A percentile compares a stretch with the other conserved stretches of the same genome.
phyloP scores from a whole-genome alignment of 225 moss, liverwort and hornwort genomes.

The Asterella californica region DNA sequence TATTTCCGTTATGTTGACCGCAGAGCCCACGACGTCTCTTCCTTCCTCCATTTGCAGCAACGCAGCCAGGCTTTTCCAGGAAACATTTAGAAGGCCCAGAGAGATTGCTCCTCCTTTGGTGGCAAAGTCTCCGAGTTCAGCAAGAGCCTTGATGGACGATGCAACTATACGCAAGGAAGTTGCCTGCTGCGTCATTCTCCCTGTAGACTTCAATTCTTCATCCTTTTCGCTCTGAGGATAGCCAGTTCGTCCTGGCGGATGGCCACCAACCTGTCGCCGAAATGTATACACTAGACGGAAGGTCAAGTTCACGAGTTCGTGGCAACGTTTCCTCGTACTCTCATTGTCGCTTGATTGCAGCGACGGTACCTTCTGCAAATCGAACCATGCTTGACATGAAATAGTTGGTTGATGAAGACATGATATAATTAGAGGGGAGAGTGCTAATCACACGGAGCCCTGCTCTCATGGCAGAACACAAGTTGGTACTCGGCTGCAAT shows the following conservation, averaged over 20 bases:
- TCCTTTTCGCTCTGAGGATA: constrained; percentile 20
- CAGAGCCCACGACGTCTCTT: constrained; percentile 50
- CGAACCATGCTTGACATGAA: not conserved
- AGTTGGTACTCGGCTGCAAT: not conserved
- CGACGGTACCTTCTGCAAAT: constrained; percentile 21
- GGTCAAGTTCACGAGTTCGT: constrained; percentile 30
- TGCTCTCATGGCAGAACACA: not conserved
- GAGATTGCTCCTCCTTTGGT: constrained; percentile 50
- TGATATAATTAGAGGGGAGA: not conserved
- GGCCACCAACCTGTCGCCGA: constrained; percentile 22
- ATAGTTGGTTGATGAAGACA: not conserved
- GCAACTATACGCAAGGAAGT: constrained; percentile 56
- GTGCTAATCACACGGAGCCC: not conserved
- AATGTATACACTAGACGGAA: constrained; percentile 25
- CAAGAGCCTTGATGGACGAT: constrained; percentile 47
- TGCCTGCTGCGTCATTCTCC: constrained; percentile 10
- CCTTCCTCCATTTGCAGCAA: constrained; percentile 66
- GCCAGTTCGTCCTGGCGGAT: not conserved
- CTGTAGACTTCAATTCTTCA: not conserved
- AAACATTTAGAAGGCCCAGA: constrained; percentile 50
- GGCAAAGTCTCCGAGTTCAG: constrained; percentile 60
- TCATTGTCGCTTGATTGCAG: constrained; percentile 20
- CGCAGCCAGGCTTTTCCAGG: constrained; percentile 72
- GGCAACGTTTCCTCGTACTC: constrained; percentile 21
- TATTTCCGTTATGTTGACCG: constrained; percentile 52